Evolutionary conservation across 164 flowering plant genomes (phyloP).

Genomic region (Magnolia officinalis): DNA sequence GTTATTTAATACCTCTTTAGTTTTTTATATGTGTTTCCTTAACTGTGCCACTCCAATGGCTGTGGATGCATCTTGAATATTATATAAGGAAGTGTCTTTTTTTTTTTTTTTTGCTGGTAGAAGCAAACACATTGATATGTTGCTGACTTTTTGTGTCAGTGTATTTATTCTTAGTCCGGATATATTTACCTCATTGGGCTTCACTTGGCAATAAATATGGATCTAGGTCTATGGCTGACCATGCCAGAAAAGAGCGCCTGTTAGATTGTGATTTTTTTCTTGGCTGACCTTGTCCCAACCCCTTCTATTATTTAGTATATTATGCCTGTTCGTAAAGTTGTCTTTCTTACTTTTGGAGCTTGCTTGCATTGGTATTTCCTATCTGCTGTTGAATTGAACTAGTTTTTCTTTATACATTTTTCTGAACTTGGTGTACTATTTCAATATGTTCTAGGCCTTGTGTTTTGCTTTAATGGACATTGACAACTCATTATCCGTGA

Average conservation of each 20-base stretch:
- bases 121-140: too few species aligned
- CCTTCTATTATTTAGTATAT: not conserved
- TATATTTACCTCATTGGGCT: too few species aligned
- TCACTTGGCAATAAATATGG: too few species aligned
- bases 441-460: conserved; percentile 42
- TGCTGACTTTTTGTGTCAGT: too few species aligned
- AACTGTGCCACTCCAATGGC: too few species aligned
- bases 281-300: not conserved
- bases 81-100: too few species aligned
- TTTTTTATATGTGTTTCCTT: too few species aligned
- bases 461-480: conserved; percentile 57
- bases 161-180: too few species aligned
- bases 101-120: too few species aligned
- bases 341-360: not conserved
- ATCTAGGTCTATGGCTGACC: too few species aligned
- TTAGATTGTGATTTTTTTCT: not conserved
- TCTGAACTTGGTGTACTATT: not conserved
- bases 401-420: not conserved
- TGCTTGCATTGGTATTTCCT: not conserved
- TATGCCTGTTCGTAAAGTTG: not conserved
- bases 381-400: not conserved
- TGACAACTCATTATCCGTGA: conserved; percentile 36
- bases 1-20: too few species aligned
- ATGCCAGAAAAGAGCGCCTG: not conserved
- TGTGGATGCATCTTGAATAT: too few species aligned